phyloP scores from a whole-genome alignment of 768 basidiomycete genomes.

The Collybia sp. region DNA sequence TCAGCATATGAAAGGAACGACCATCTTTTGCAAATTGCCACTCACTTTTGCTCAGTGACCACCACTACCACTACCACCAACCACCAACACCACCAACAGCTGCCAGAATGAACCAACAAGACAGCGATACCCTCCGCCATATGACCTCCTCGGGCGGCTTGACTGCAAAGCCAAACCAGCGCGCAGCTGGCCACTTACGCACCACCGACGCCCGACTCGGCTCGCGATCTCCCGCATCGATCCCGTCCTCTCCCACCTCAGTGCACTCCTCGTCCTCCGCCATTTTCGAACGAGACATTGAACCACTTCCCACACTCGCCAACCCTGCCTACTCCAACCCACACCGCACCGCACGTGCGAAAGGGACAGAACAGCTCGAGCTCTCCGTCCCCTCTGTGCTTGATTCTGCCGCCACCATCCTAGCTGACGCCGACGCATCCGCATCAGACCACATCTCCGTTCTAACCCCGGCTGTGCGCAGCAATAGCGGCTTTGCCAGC shows the following conservation, averaged over 20 bases:
- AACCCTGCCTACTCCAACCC: conserved; percentile 42
- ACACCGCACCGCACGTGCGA: conserved; percentile 69
- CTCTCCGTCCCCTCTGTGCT: conserved; percentile 82
- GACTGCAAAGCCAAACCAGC: conserved; percentile 12
- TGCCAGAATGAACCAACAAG: too few species aligned
- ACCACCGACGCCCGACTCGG: conserved; percentile 39
- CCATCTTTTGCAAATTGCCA: too few species aligned
- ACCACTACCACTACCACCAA: too few species aligned
- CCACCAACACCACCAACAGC: too few species aligned
- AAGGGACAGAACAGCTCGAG: conserved; percentile 70
- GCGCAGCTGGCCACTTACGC: conserved; percentile 45
- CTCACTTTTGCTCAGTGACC: too few species aligned
- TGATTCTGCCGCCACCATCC: conserved; percentile 75
- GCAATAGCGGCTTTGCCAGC: conserved; percentile 55
- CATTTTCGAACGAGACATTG: conserved; percentile 91
- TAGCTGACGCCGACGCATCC: conserved; percentile 41
- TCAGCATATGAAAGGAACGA: too few species aligned
- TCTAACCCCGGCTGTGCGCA: conserved; percentile 39
- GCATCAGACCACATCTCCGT: conserved; percentile 58
- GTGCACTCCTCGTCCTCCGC: conserved; percentile 85
- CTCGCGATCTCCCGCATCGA: conserved; percentile 66
- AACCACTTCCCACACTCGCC: conserved; percentile 41
- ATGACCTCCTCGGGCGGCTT: conserved; percentile 48
- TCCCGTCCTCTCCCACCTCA: conserved; percentile 76
- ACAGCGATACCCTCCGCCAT: conserved; percentile 31